Evolutionary conservation across 1,284 basidiomycete genomes (phyloP).

Genomic region (Mycena sp.): DNA sequence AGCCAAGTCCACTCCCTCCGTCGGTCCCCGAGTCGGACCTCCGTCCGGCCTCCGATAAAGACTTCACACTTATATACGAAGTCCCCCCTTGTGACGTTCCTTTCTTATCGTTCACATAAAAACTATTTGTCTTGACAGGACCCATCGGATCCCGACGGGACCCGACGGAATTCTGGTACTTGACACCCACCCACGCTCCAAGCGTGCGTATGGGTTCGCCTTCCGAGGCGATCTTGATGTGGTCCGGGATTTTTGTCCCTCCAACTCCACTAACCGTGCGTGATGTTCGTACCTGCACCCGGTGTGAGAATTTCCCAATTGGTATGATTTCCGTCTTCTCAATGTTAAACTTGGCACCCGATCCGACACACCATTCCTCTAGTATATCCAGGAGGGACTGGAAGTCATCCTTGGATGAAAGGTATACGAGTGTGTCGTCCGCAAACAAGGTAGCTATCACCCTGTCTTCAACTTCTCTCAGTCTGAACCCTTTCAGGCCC

Average conservation of each 20-base stretch:
- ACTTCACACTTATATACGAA: no score
- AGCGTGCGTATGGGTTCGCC: constrained; percentile 28
- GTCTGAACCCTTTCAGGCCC: constrained; percentile 8
- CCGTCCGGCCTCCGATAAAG: no score
- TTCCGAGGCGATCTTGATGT: constrained; percentile 24
- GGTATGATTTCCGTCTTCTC: constrained; percentile 32
- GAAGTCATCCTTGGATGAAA: constrained; percentile 25
- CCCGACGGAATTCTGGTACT: no score
- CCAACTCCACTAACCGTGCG: constrained; percentile 9
- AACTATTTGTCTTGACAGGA: no score
- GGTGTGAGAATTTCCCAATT: no score
- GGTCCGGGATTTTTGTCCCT: constrained; percentile 9
- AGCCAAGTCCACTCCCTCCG: no score
- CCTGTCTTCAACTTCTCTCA: constrained; percentile 4
- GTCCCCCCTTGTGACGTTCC: no score
- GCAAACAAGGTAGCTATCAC: constrained; percentile 31
- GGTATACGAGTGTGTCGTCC: constrained; percentile 30
- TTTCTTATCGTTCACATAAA: no score
- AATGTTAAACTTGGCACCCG: constrained; percentile 24
- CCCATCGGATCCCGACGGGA: no score
- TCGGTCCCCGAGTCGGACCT: no score
- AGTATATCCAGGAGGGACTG: constrained; percentile 19
- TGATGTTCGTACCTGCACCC: background rate
- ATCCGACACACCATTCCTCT: constrained; percentile 32
- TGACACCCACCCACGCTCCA: constrained; percentile 33